Percentiles rank a stretch among this genome's conserved stretches.
These are phyloP conservation scores for Boletus rubroflammeus DNA, from an alignment of 768 basidiomycete genomes.

Conservation along the genomic window DNA sequence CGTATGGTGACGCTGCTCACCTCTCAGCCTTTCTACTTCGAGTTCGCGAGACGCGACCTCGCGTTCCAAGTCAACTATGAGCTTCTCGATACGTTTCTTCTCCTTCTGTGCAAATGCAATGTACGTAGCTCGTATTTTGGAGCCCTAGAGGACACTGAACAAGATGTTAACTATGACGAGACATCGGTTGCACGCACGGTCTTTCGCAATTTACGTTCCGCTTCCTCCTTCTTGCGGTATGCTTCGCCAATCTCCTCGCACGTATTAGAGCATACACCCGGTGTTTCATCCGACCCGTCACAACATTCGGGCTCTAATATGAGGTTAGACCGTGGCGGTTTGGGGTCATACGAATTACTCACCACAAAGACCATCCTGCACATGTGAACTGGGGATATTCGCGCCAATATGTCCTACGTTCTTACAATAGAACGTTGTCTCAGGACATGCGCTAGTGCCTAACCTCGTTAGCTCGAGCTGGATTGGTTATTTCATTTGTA, in stretches of 20 bases:
- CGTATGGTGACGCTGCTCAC: slow-evolving; percentile 35
- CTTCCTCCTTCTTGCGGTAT: slow-evolving; percentile 64
- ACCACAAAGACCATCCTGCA: slow-evolving; percentile 95
- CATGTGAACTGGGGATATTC: slow-evolving; percentile 72
- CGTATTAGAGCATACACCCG: slow-evolving; percentile 72
- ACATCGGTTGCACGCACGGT: slow-evolving; percentile 50
- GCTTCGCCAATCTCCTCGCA: slow-evolving; percentile 75
- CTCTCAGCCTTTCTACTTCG: slow-evolving; percentile 71
- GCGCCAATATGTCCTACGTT: slow-evolving; percentile 88
- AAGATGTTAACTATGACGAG: not conserved
- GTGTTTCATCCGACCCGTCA: slow-evolving; percentile 90
- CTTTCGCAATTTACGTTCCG: slow-evolving; percentile 72
- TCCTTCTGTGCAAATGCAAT: slow-evolving; percentile 87
- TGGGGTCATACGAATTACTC: slow-evolving; percentile 25
- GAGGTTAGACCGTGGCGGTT: slow-evolving; percentile 11
- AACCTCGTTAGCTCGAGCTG: slow-evolving; percentile 4
- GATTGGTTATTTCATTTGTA: slow-evolving; percentile 5
- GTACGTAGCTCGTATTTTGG: slow-evolving; percentile 88
- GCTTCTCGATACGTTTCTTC: slow-evolving; percentile 73
- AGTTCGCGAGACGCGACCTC: slow-evolving; percentile 64
- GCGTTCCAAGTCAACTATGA: slow-evolving; percentile 46
- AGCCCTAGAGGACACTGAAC: slow-evolving; percentile 50
- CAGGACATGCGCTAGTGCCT: slow-evolving; percentile 86
- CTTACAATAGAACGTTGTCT: slow-evolving; percentile 74
- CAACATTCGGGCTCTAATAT: slow-evolving; percentile 83